Evolutionary conservation across 768 basidiomycete species (phyloP).

Genomic region (Kwoniella dejecticola): DNA sequence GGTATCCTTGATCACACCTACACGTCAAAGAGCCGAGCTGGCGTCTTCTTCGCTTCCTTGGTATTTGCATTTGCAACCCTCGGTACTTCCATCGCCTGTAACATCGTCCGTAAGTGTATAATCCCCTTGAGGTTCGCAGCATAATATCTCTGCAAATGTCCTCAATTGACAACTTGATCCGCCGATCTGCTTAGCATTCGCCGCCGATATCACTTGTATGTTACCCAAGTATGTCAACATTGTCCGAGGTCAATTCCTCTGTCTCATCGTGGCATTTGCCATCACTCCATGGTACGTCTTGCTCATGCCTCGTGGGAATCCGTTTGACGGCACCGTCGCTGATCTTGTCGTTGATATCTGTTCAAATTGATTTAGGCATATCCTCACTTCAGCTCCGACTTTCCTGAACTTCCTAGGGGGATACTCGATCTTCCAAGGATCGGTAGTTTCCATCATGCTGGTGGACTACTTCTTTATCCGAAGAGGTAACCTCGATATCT

Average conservation of each 20-base stretch:
- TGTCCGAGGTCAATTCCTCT: slow-evolving; percentile 29
- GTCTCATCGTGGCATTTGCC: slow-evolving; percentile 28
- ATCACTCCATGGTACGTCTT: slow-evolving; percentile 32
- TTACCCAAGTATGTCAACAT: slow-evolving; percentile 39
- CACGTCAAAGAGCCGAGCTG: slow-evolving; percentile 22
- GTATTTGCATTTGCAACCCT: slow-evolving; percentile 27
- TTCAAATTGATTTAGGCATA: too few species aligned
- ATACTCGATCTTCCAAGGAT: slow-evolving; percentile 36
- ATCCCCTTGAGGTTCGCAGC: too few species aligned
- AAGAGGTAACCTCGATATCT: slow-evolving; percentile 32
- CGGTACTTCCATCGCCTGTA: slow-evolving; percentile 32
- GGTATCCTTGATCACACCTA: slow-evolving; percentile 32
- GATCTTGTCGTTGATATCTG: too few species aligned
- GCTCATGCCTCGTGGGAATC: too few species aligned
- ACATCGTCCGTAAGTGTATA: slow-evolving; percentile 31
- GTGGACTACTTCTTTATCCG: slow-evolving; percentile 38
- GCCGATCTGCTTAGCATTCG: slow-evolving; percentile 19
- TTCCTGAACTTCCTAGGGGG: slow-evolving; percentile 38
- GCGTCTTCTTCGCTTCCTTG: slow-evolving; percentile 28
- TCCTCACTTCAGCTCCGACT: slow-evolving; percentile 28
- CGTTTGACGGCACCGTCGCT: too few species aligned
- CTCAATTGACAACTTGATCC: background rate
- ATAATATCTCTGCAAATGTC: background rate
- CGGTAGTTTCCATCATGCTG: slow-evolving; percentile 34
- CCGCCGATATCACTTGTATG: slow-evolving; percentile 33